Percentiles rank a stretch among this genome's conserved stretches.
These are phyloP conservation scores for Paulownia fortunei DNA, from an alignment of 257 asterid species.

Conservation along the genomic window DNA sequence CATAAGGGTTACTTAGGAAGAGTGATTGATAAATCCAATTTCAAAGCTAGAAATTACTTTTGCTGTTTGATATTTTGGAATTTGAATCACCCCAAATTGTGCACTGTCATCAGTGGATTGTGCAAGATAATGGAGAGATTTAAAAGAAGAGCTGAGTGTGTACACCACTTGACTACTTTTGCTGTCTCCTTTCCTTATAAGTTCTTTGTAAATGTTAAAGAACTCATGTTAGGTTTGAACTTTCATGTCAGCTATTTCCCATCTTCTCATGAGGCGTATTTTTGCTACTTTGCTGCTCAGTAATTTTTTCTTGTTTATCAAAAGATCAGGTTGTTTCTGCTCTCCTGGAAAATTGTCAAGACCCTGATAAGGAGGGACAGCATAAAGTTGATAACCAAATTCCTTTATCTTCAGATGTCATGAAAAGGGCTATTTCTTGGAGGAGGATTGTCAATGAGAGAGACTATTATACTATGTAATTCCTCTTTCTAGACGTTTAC, in stretches of 20 bases:
- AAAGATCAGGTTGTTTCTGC: conserved; percentile 79
- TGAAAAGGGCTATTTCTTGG: conserved; percentile 72
- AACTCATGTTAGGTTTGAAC: conserved; percentile 14
- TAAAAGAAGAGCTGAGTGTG: conserved; percentile 9
- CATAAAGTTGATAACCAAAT: conserved; percentile 43
- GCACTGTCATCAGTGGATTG: conserved; percentile 2
- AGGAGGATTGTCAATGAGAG: conserved; percentile 65
- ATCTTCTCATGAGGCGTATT: conserved; percentile 19
- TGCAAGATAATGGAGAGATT: conserved; percentile 13
- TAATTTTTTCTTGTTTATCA: conserved; percentile 47
- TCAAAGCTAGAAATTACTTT: conserved; percentile 13
- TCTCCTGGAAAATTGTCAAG: conserved; percentile 68
- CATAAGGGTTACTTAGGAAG: conserved; percentile 23
- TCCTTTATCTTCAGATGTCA: conserved; percentile 43
- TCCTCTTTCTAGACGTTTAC: conserved; percentile 38
- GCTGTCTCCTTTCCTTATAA: not conserved
- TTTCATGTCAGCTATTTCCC: conserved; percentile 28
- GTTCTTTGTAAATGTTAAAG: not conserved
- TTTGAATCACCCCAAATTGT: not conserved
- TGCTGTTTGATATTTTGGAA: conserved; percentile 25
- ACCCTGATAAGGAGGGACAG: conserved; percentile 44
- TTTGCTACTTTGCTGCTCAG: conserved; percentile 37
- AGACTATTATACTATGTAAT: conserved; percentile 60
- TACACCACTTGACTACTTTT: conserved; percentile 16
- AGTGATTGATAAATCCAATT: not conserved